These are phyloP conservation scores for Bipolaris gigantea DNA, from an alignment of 2,329 filamentous ascomycete genomes.

Conservation along the genomic window DNA sequence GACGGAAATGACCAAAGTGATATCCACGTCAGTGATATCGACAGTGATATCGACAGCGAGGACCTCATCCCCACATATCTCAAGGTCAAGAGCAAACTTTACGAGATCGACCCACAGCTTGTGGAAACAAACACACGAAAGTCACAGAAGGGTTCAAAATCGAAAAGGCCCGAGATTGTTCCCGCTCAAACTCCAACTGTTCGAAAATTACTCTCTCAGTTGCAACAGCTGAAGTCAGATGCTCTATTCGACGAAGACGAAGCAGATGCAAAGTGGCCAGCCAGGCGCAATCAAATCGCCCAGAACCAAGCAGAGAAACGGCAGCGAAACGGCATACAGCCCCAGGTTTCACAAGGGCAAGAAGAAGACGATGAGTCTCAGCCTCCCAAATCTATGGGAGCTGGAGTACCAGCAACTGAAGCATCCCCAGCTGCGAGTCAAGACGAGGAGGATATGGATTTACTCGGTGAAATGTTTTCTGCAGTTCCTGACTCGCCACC, in stretches of 20 bases:
- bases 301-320: conserved; percentile 42
- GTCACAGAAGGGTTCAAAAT: conserved; percentile 27
- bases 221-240: conserved; percentile 73
- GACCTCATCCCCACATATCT: conserved; percentile 71
- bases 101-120: conserved; percentile 56
- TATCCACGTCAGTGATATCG: conserved; percentile 52
- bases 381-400: not conserved
- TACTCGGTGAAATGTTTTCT: conserved; percentile 62
- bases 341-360: not conserved
- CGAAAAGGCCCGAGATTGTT: conserved; percentile 21
- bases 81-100: conserved; percentile 64
- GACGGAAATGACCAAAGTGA: conserved; percentile 31
- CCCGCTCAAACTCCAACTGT: conserved; percentile 51
- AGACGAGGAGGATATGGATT: conserved; percentile 57
- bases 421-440: conserved; percentile 17
- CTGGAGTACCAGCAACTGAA: not conserved
- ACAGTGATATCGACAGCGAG: conserved; percentile 55
- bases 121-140: conserved; percentile 53
- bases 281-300: conserved; percentile 48
- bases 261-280: conserved; percentile 52
- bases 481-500: conserved; percentile 48
- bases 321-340: conserved; percentile 4
- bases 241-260: conserved; percentile 53
- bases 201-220: conserved; percentile 70
- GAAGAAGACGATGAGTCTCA: not conserved